phyloP scores from a whole-genome alignment of 495 filamentous ascomycete genomes.

The Penicillium ochrochloron region DNA sequence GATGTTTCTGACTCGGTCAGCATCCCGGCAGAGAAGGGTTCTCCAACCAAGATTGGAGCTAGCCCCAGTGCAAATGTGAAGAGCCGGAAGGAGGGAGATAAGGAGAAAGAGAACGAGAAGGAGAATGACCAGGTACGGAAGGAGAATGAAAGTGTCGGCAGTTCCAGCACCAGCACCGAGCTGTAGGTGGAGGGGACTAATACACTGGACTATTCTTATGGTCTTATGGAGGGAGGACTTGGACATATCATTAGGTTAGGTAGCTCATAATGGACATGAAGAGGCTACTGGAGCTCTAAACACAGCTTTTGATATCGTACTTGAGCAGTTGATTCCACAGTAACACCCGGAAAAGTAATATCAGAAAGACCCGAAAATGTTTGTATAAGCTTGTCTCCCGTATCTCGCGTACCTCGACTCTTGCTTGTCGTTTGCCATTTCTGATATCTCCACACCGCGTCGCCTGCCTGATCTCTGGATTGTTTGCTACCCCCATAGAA shows the following conservation, averaged over 20 bases:
- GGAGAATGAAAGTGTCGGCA: background rate
- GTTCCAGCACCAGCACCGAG: background rate
- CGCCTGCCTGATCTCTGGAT: too few species aligned
- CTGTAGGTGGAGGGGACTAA: background rate
- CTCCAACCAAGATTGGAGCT: slow-evolving; percentile 30
- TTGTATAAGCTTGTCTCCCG: too few species aligned
- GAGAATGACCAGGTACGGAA: background rate
- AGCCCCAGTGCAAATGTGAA: slow-evolving; percentile 47
- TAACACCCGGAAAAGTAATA: too few species aligned
- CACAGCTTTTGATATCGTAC: too few species aligned
- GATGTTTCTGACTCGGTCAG: slow-evolving; percentile 39
- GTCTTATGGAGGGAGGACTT: background rate
- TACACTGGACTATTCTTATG: slow-evolving; percentile 1
- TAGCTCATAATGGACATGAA: background rate
- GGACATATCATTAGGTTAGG: background rate
- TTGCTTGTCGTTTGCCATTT: too few species aligned
- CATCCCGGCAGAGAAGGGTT: slow-evolving; percentile 16
- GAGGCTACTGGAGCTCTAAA: background rate
- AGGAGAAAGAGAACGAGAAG: slow-evolving; percentile 12
- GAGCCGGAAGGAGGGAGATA: slow-evolving; percentile 46
- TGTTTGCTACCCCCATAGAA: background rate
- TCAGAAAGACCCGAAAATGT: too few species aligned
- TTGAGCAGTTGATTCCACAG: too few species aligned
- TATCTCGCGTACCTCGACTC: too few species aligned
- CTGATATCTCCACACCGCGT: too few species aligned